Conservation (phyloP, 2,329 filamentous ascomycete species). For the Sporothrix dimorphospora region DNA sequence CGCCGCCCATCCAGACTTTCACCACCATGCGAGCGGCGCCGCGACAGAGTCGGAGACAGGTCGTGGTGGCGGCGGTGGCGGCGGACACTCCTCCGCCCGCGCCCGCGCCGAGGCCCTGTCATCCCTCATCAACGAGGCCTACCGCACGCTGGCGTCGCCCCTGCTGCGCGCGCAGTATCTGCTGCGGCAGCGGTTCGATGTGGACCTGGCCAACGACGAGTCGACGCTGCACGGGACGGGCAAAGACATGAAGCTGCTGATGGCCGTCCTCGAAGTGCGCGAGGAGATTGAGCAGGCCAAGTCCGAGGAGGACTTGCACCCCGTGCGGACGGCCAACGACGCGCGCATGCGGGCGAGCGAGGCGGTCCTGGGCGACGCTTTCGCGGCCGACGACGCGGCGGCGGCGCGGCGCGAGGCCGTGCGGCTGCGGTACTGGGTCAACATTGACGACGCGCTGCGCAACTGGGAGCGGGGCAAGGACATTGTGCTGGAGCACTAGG, state of each 20-base stretch:
- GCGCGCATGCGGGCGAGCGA: slow-evolving; percentile 67
- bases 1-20: slow-evolving; percentile 73
- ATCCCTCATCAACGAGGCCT: slow-evolving; percentile 86
- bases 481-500: slow-evolving; percentile 56
- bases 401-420: slow-evolving; percentile 73
- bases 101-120: slow-evolving; percentile 73
- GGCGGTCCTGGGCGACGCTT: slow-evolving; percentile 62
- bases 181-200: slow-evolving; percentile 67
- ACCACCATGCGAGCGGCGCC: too few relatives aligned
- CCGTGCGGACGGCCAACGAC: slow-evolving; percentile 67
- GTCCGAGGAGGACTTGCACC: slow-evolving; percentile 65
- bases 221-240: slow-evolving; percentile 47
- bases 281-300: slow-evolving; percentile 74
- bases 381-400: slow-evolving; percentile 64
- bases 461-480: slow-evolving; percentile 81
- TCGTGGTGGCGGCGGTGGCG: too few relatives aligned
- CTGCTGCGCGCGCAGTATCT: slow-evolving; percentile 87
- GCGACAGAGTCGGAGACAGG: too few relatives aligned
- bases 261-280: slow-evolving; percentile 77
- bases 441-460: slow-evolving; percentile 77
- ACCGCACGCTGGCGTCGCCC: slow-evolving; percentile 79
- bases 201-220: slow-evolving; percentile 82
- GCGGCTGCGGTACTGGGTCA: slow-evolving; percentile 85
- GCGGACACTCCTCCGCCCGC: slow-evolving; percentile 37
- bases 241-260: slow-evolving; percentile 62